Conservation (phyloP, 2,329 filamentous ascomycete species). For the Neurospora sp. region DNA sequence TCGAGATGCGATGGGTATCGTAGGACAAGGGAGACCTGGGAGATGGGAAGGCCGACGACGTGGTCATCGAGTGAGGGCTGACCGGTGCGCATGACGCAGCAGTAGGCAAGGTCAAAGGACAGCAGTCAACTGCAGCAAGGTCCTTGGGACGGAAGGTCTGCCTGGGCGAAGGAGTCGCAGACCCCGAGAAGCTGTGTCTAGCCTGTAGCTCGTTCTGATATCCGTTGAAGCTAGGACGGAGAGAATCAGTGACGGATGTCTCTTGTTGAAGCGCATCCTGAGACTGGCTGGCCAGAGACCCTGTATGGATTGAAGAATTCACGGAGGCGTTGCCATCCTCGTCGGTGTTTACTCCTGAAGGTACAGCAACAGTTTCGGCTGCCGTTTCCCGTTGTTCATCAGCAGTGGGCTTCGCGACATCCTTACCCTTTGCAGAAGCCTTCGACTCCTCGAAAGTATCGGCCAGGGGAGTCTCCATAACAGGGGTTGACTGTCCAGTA, state of each 20-base stretch:
- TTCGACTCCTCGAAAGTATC: slow-evolving; percentile 18
- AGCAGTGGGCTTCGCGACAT: slow-evolving; percentile 16
- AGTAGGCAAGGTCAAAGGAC: slow-evolving; percentile 33
- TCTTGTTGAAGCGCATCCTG: background rate
- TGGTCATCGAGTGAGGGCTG: slow-evolving; percentile 55
- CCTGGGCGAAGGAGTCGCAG: slow-evolving; percentile 35
- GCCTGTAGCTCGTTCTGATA: background rate
- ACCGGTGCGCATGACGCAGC: slow-evolving; percentile 37
- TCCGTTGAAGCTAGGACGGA: slow-evolving; percentile 12
- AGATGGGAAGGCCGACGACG: slow-evolving; percentile 58
- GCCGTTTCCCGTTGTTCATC: slow-evolving; percentile 6
- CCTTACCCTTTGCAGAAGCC: slow-evolving; percentile 3
- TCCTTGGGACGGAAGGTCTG: slow-evolving; percentile 33
- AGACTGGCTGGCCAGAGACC: background rate
- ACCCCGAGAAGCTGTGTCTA: slow-evolving; percentile 26
- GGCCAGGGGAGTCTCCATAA: slow-evolving; percentile 26
- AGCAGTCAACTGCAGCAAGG: slow-evolving; percentile 40
- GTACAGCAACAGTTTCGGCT: background rate
- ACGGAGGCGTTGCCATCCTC: slow-evolving; percentile 8
- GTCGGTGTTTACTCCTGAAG: slow-evolving; percentile 2
- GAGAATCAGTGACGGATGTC: slow-evolving; percentile 14
- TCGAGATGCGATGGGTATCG: slow-evolving; percentile 63
- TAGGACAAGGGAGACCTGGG: slow-evolving; percentile 60
- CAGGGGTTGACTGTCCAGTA: slow-evolving; percentile 22
- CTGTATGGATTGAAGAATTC: background rate